A percentile compares a stretch with the other conserved stretches of the same genome.
phyloP scores from a whole-genome alignment of 331 rosid genomes.

The Arachis monticola region DNA sequence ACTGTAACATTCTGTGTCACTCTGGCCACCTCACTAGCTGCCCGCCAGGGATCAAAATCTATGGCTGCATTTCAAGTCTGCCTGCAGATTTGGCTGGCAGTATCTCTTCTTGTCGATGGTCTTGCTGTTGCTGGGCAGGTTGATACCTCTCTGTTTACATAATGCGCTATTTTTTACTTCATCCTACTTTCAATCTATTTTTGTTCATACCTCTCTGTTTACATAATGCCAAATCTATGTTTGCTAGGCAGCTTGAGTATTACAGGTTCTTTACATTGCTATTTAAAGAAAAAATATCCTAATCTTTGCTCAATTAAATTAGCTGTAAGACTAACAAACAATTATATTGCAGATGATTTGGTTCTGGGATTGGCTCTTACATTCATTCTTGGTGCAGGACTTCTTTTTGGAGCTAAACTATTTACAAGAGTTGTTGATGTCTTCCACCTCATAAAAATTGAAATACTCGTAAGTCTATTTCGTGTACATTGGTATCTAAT shows the following conservation, averaged over 20 bases:
- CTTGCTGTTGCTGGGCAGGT: slow-evolving; percentile 99
- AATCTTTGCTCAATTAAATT: neutral
- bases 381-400: slow-evolving; percentile 65
- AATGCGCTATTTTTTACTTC: too few species aligned
- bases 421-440: slow-evolving; percentile 72
- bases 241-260: too few species aligned
- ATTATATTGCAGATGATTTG: slow-evolving; percentile 61
- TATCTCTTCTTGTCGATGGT: slow-evolving; percentile 93
- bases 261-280: too few species aligned
- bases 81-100: slow-evolving; percentile 79
- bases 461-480: slow-evolving; percentile 65
- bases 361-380: slow-evolving; percentile 67
- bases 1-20: slow-evolving; percentile 94
- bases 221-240: too few species aligned
- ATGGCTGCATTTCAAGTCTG: slow-evolving; percentile 90
- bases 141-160: slow-evolving; percentile 6
- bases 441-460: slow-evolving; percentile 68
- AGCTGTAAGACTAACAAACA: slow-evolving; percentile 8
- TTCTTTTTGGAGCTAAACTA: slow-evolving; percentile 73
- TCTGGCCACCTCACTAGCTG: slow-evolving; percentile 73
- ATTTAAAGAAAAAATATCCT: too few species aligned
- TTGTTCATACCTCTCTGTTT: too few species aligned
- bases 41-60: slow-evolving; percentile 70
- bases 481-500: neutral
- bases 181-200: too few species aligned